Base-by-base conservation (phyloP, 371 early-diverging fungal species). In the Mucor irregularis region DNA sequence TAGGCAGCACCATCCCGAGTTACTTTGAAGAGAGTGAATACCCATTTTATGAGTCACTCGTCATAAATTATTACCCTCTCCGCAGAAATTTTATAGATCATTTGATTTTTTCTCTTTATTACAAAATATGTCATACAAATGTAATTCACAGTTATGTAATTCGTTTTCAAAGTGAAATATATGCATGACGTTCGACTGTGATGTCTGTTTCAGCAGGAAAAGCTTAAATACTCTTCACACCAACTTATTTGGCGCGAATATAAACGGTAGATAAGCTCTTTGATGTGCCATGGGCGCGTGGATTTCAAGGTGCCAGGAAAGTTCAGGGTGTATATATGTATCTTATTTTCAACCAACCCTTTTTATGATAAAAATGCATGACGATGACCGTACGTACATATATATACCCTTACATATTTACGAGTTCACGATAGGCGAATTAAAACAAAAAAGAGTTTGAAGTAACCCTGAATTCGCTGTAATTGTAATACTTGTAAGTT, bases 21-120 rank as follows among this genome's bases (percentile, higher is more conserved):
- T 3, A 88, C 87, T 5, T 62, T 88, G 30, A 88, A 88, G 55
- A 83, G 80, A 58, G 70, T 88, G 39, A 85, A 86, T 50, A 75
- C 78, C 0, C 74, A 73, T 61, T 88, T 88, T 56, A 69, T 88
- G 74, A 80, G 81, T 47, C 57, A 56, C 43, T 57, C 61, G 30
- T 31, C 35, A 5, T 24, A 24, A 30, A 30, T 6, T 30, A 30
- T 5, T 30, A 30, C 5, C n/a, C 8, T 25, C 40, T 19, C 5
- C 25, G 22, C 6, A 24, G 16, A 16, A 4, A 37, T 14, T 4
- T 4, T n/a, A 4, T 37, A n/a, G 4, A 10, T 45, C 30, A 42
- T 22, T 42, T 17, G 16, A 42, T 42, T 42, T 11, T 7, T 11
- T 24, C 1, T n/a, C n/a, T 24, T 5, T 17, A 19, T 4, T 38